Evolutionary conservation across 257 asterid genomes (phyloP).

Genomic region (Nemophila menziesii): DNA sequence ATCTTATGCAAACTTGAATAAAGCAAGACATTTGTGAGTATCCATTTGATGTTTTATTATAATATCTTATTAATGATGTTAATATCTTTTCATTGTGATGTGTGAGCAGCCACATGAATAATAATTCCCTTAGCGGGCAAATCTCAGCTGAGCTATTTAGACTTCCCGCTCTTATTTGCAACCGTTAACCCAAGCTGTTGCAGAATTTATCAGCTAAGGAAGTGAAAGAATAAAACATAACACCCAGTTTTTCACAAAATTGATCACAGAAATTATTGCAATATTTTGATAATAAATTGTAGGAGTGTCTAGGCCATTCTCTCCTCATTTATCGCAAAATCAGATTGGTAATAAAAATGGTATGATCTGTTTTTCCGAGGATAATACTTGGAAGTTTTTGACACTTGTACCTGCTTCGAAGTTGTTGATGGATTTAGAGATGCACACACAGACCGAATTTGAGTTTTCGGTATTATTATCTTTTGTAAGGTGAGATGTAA

Average conservation of each 20-base stretch:
- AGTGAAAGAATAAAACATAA: not conserved
- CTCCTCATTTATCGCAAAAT: conserved; percentile 84
- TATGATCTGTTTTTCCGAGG: conserved; percentile 60
- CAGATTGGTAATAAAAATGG: conserved; percentile 66
- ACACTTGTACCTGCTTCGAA: too few species aligned
- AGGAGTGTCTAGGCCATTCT: conserved; percentile 90
- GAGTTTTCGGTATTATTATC: too few species aligned
- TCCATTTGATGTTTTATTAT: conserved; percentile 9
- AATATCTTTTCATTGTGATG: conserved; percentile 10
- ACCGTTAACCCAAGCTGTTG: conserved; percentile 94
- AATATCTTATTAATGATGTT: conserved; percentile 3
- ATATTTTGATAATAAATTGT: conserved; percentile 77
- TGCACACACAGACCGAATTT: too few species aligned
- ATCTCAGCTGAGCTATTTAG: too few species aligned
- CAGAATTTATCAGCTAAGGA: not conserved
- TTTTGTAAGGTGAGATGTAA: too few species aligned
- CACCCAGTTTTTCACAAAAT: conserved; percentile 80
- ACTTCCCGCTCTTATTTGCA: too few species aligned
- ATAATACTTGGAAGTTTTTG: too few species aligned
- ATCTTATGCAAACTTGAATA: too few species aligned
- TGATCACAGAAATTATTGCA: conserved; percentile 97
- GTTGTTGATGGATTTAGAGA: too few species aligned
- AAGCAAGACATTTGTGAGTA: conserved; percentile 55
- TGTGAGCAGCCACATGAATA: conserved; percentile 81
- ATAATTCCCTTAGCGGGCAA: too few species aligned